Percentiles rank a stretch among this genome's conserved stretches.
These are phyloP conservation scores for Fennellomyces sp. DNA, from an alignment of 371 early-diverging fungal species.

Conservation along the genomic window DNA sequence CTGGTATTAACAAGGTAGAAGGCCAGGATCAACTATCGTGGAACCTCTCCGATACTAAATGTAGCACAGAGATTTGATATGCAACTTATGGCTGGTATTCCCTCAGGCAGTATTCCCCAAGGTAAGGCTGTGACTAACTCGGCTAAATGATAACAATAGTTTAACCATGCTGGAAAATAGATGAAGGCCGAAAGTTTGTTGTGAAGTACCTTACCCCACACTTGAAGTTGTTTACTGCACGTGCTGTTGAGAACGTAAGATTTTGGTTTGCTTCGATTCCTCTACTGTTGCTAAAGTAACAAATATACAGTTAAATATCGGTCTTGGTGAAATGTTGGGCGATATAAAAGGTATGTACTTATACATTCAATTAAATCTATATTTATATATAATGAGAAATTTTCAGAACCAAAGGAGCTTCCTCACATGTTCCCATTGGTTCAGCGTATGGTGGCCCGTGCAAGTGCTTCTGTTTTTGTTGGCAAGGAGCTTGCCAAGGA, in stretches of 20 bases:
- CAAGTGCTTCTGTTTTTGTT: constrained; percentile 26
- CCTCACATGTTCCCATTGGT: constrained; percentile 18
- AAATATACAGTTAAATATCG: neutral
- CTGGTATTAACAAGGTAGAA: constrained; percentile 9
- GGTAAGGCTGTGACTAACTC: too few relatives aligned
- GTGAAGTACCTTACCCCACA: constrained; percentile 11
- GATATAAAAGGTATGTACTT: constrained; percentile 1
- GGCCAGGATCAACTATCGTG: too few relatives aligned
- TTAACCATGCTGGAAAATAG: too few relatives aligned
- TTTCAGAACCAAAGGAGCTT: constrained; percentile 15
- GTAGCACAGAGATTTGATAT: constrained; percentile 6
- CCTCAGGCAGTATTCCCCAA: neutral
- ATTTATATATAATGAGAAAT: too few relatives aligned
- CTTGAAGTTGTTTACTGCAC: constrained; percentile 12
- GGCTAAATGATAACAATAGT: too few relatives aligned
- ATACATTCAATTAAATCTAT: neutral
- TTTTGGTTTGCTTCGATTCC: neutral
- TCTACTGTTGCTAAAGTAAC: neutral
- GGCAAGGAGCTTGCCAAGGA: constrained; percentile 23
- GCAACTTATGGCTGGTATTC: neutral
- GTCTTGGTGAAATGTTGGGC: constrained; percentile 1
- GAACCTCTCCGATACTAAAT: too few relatives aligned
- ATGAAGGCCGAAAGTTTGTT: neutral
- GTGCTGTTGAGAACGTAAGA: constrained; percentile 13
- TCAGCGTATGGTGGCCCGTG: constrained; percentile 21